These are phyloP conservation scores for Fusarium tjaetaba DNA, from an alignment of 2,329 filamentous ascomycete genomes.

Conservation along the genomic window DNA sequence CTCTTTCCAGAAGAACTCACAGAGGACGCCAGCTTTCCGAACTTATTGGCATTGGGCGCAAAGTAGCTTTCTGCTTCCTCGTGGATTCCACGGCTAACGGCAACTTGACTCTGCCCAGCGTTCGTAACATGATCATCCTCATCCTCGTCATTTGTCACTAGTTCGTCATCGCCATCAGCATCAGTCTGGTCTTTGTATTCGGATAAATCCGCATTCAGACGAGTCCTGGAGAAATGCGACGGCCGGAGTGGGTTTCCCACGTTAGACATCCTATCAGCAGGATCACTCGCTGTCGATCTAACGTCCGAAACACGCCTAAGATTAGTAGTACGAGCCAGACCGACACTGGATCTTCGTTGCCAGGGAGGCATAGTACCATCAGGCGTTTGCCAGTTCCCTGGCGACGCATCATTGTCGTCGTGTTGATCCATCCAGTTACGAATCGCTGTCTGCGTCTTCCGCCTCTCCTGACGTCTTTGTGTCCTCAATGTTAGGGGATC, in stretches of 20 bases:
- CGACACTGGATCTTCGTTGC: conserved; percentile 64
- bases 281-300: conserved; percentile 70
- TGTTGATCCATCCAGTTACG: conserved; percentile 89
- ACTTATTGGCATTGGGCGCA: conserved; percentile 58
- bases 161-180: conserved; percentile 88
- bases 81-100: conserved; percentile 43
- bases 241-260: conserved; percentile 51
- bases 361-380: conserved; percentile 58
- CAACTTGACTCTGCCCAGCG: conserved; percentile 47
- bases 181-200: conserved; percentile 74
- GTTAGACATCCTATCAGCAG: conserved; percentile 69
- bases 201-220: conserved; percentile 45
- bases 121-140: conserved; percentile 65
- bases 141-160: conserved; percentile 83
- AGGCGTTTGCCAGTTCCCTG: conserved; percentile 61
- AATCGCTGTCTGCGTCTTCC: conserved; percentile 83
- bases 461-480: conserved; percentile 69
- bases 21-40: conserved; percentile 51
- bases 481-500: conserved; percentile 70
- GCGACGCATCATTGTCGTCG: conserved; percentile 60
- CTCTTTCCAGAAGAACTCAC: conserved; percentile 46
- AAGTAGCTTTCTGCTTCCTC: conserved; percentile 62
- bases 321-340: conserved; percentile 58
- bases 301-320: conserved; percentile 64
- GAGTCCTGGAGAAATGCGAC: conserved; percentile 52